Base-by-base conservation (phyloP, 2,329 filamentous ascomycete genomes). In the Aspergillaceae sp. region DNA sequence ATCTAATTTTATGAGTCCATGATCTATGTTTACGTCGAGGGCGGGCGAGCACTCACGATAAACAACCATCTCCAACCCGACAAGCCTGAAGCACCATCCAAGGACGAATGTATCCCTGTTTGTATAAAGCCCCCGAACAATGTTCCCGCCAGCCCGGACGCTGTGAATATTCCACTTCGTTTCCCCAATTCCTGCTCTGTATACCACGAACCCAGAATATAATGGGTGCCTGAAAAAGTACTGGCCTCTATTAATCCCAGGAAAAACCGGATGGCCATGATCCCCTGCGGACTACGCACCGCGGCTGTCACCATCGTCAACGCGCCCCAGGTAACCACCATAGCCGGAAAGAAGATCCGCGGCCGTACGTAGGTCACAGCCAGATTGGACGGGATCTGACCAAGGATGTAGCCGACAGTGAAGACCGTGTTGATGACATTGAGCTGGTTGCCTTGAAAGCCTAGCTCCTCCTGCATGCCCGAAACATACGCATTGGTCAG, bases 401-500 rank as follows among this genome's bases (percentile, higher is more conserved):
- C 56, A 6, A 60, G 30, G 9, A 60, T 54, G 34, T 56, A 57
- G 7, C 57, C 57, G 32, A 59, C 54, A 1, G 58, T 56, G 38
- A 57, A 59, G 9, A 58, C 42, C 1, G 58, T 60, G 7, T 53
- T 56, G 44, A 61, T 56, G 2, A 53, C 37, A 45, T 57, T 60
- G 34, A 57, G 48, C 44, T 65, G 53, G 38, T 61, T 64, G 7
- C 63, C 63, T 3, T 57, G 46, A 36, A 65, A 62, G 37, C 49
- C 40, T 7, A 65, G 54, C 38, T 64, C 63, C 47, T 65, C 59
- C 45, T 59, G 54, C 61, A 65, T 65, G 11, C 63, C 63, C 1
- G 59, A 62, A n/a, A 65, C 61, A 47, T 64, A 77, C 3, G 74
- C 74, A 53, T 76, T 75, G 48, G 68, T 68, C 38, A 76, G 58